Base-by-base conservation (phyloP, 352 stramenopile genomes). In the Discostella stelligera region DNA sequence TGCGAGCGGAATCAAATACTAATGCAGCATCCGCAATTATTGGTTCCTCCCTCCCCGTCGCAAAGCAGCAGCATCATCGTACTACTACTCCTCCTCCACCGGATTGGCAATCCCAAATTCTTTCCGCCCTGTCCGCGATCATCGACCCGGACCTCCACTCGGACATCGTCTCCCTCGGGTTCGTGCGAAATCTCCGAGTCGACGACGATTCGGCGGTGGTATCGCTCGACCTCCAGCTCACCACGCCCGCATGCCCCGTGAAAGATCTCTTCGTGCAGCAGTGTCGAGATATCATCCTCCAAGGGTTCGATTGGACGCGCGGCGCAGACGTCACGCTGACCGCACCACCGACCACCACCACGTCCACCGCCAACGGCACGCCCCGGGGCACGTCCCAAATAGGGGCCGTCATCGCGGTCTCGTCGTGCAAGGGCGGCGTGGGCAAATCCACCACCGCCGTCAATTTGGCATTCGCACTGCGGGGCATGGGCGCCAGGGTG, bases 401-500 rank as follows among this genome's bases (percentile, higher is more conserved):
- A 20, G 77, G 76, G 30, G 77, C 85, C 18, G 76, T 93, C 4
- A 85, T 93, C 63, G 88, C 88, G 25, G 88, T 93, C 2, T 85
- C 66, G 2, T 89, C 79, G 20, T 93, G 88, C 74, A 93, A 93
- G 82, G 97, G 97, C 21, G 97, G 97, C 37, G 97, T 99, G 0
- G 97, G 97, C 59, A 99, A 99, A 81, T 98, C 95, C 11, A 99
- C 97, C 0, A 98, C 98, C n/a, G 94, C 97, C 8, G 96, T 99
- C 14, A 99, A 99, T 79, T 88, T 99, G 0, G 97, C 97, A 3
- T 99, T 97, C 77, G 94, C 93, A 8, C 76, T 95, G 3, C 83
- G 98, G 63, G 82, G 90, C 5, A 91, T 98, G 73, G 96, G 97
- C 11, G 94, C 92, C 21, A 92, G 89, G 32, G 97, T 99, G 1